These are phyloP conservation scores for Aspergillus neoniger DNA, from an alignment of 2,329 filamentous ascomycete species.

Conservation along the genomic window DNA sequence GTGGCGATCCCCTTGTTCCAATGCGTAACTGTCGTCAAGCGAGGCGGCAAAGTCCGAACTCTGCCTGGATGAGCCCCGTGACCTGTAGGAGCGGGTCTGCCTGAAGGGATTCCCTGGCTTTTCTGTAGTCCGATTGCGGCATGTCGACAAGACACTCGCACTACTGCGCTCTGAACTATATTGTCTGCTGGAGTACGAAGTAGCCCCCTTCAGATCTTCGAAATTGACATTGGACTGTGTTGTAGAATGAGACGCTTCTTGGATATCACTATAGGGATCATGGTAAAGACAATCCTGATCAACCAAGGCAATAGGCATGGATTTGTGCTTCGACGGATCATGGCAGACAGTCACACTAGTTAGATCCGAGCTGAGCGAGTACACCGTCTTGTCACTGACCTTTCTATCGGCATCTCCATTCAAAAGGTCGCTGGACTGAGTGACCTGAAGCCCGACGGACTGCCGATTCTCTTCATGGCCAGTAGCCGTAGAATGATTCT, in stretches of 20 bases:
- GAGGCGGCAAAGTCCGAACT: constrained; percentile 24
- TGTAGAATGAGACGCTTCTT: constrained; percentile 13
- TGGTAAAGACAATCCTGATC: constrained; percentile 16
- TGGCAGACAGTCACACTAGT: constrained; percentile 37
- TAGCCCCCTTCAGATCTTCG: constrained; percentile 8
- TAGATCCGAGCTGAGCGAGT: constrained; percentile 36
- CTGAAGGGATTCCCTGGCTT: constrained; percentile 15
- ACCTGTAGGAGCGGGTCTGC: constrained; percentile 12
- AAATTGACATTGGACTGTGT: constrained; percentile 18
- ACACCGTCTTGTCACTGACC: constrained; percentile 34
- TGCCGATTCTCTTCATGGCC: background rate
- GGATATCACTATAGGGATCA: constrained; percentile 20
- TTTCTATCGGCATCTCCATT: constrained; percentile 26
- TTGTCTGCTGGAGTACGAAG: constrained; percentile 11
- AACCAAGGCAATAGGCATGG: constrained; percentile 24
- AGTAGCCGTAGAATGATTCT: background rate
- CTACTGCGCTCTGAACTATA: constrained; percentile 21
- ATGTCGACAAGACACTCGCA: constrained; percentile 6
- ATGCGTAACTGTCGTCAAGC: constrained; percentile 24
- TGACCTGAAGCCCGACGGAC: background rate
- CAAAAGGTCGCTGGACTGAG: background rate
- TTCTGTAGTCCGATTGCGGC: background rate
- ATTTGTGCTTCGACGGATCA: constrained; percentile 33
- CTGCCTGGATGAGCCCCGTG: constrained; percentile 24
- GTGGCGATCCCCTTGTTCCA: constrained; percentile 26